phyloP scores from a whole-genome alignment of 768 basidiomycete species.

The Tremella mesenterica region DNA sequence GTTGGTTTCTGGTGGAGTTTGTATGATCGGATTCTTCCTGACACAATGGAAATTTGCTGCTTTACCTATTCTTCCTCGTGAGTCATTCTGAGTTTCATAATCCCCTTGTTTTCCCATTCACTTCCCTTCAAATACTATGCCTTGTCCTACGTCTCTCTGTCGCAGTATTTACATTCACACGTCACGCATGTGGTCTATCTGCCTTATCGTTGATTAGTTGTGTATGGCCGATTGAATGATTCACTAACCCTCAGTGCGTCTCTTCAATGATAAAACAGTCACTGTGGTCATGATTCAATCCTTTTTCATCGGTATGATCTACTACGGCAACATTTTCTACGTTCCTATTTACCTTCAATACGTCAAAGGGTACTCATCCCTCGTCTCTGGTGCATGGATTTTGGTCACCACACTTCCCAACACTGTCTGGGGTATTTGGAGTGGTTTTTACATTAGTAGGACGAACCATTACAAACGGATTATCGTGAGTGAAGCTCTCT shows the following conservation, averaged over 20 bases:
- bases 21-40: constrained; percentile 13
- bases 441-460: constrained; percentile 26
- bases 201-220: not conserved
- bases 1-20: constrained; percentile 15
- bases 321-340: constrained; percentile 19
- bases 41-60: constrained; percentile 13
- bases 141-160: constrained; percentile 11
- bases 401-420: constrained; percentile 32
- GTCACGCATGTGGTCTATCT: not conserved
- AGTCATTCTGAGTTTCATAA: not conserved
- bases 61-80: constrained; percentile 25
- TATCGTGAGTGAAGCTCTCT: constrained; percentile 17
- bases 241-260: not conserved
- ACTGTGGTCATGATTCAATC: constrained; percentile 25
- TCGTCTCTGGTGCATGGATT: constrained; percentile 26
- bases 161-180: no score
- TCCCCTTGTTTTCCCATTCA: no score
- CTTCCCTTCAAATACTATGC: no score
- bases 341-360: constrained; percentile 30
- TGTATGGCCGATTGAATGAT: no score
- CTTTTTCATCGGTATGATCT: constrained; percentile 29
- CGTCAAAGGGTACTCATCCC: constrained; percentile 17
- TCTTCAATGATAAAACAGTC: constrained; percentile 21
- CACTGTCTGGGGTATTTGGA: constrained; percentile 17
- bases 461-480: constrained; percentile 31